A percentile compares a stretch with the other conserved stretches of the same genome.
Evolutionary conservation across 257 asterid genomes (phyloP).

Genomic region (Cruciata laevipes): DNA sequence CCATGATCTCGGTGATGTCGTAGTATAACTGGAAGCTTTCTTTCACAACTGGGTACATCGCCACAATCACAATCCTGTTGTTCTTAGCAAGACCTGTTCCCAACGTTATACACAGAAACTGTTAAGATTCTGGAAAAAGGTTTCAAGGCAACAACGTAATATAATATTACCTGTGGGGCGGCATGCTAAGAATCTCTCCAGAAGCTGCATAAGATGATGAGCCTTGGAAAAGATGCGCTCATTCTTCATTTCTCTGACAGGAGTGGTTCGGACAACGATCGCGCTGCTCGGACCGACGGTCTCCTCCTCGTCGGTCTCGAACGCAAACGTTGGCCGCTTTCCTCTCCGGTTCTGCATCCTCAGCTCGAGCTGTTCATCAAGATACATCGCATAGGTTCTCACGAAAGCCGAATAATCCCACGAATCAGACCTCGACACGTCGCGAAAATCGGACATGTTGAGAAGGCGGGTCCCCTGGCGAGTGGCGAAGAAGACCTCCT

Average conservation of each 20-base stretch:
- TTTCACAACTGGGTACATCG: conserved; percentile 60
- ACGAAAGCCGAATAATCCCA: conserved; percentile 96
- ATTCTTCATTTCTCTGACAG: conserved; percentile 50
- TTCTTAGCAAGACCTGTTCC: conserved; percentile 61
- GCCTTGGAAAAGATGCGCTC: conserved; percentile 51
- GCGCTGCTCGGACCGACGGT: conserved; percentile 11
- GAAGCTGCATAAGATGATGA: conserved; percentile 68
- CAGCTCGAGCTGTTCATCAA: conserved; percentile 77
- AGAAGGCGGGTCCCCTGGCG: conserved; percentile 88
- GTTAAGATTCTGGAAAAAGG: not conserved
- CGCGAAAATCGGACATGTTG: conserved; percentile 83
- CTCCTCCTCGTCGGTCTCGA: conserved; percentile 29
- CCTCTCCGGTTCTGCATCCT: conserved; percentile 66
- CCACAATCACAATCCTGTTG: conserved; percentile 63
- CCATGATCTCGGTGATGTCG: conserved; percentile 64
- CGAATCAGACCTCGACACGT: conserved; percentile 39
- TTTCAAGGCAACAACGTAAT: not conserved
- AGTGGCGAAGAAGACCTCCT: conserved; percentile 85
- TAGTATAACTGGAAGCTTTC: conserved; percentile 73
- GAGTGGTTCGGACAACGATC: conserved; percentile 27
- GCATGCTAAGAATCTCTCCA: conserved; percentile 71
- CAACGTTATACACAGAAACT: not conserved
- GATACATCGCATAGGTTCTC: conserved; percentile 59
- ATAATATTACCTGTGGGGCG: conserved; percentile 77
- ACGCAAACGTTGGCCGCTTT: conserved; percentile 37